These are phyloP conservation scores for slime mould (Dictyostelium discoideum) DNA, from an alignment of 78 protist genomes.

Conservation along the genomic window dicty_2.7 NC_007088.5:5557001-5557500, in stretches of 20 bases:
- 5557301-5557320: constrained; percentile 14
- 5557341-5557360: not conserved
- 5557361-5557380: not conserved
- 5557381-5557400: not conserved
- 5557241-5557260: not conserved
- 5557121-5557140: not conserved
- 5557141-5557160: not conserved
- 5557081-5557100: not conserved
- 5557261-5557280: not conserved
- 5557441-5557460: not conserved
- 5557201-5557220: not conserved
- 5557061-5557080: not conserved
- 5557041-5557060: not conserved
- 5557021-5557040: not conserved
- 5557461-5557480: not conserved
- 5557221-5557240: not conserved
- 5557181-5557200: not conserved
- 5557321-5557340: constrained; percentile 2
- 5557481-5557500: not conserved
- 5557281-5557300: not conserved
- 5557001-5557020: not conserved
- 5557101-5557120: not conserved
- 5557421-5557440: not conserved
- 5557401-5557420: not conserved
- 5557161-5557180: not conserved